These are phyloP conservation scores for Ophiostoma sp. DNA, from an alignment of 2,329 filamentous ascomycete species.

Conservation along the genomic window DNA sequence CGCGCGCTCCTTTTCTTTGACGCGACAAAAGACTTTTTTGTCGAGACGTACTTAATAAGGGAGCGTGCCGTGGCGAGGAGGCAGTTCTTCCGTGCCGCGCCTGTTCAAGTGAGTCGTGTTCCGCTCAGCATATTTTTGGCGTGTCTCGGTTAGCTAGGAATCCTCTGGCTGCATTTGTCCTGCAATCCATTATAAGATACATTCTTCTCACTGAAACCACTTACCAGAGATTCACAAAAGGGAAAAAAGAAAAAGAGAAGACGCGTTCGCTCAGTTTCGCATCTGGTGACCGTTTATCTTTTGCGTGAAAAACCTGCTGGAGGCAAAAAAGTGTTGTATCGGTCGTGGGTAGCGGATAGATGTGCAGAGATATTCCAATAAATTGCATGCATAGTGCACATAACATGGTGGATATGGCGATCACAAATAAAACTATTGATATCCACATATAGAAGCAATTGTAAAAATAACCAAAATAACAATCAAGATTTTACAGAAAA, in stretches of 20 bases:
- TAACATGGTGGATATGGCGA: neutral
- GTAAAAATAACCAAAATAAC: neutral
- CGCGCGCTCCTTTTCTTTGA: neutral
- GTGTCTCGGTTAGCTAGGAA: constrained; percentile 13
- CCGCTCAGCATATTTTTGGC: neutral
- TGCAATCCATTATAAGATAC: neutral
- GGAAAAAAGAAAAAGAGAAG: neutral
- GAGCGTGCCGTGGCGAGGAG: neutral
- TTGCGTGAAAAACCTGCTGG: neutral
- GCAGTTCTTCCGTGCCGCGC: neutral
- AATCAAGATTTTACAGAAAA: neutral
- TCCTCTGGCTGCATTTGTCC: neutral
- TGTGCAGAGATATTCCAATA: neutral
- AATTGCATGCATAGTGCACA: neutral
- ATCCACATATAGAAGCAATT: neutral
- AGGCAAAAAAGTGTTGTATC: neutral
- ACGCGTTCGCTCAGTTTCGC: neutral
- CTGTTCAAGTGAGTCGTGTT: neutral
- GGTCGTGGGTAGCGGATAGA: neutral
- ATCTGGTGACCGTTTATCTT: neutral
- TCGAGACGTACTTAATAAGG: neutral
- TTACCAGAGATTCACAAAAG: neutral
- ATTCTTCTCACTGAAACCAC: neutral
- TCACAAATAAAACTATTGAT: neutral
- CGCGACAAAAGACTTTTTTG: neutral